Base-by-base conservation (phyloP, 2,329 filamentous ascomycete species). In the Tricladium varicosporioides region DNA sequence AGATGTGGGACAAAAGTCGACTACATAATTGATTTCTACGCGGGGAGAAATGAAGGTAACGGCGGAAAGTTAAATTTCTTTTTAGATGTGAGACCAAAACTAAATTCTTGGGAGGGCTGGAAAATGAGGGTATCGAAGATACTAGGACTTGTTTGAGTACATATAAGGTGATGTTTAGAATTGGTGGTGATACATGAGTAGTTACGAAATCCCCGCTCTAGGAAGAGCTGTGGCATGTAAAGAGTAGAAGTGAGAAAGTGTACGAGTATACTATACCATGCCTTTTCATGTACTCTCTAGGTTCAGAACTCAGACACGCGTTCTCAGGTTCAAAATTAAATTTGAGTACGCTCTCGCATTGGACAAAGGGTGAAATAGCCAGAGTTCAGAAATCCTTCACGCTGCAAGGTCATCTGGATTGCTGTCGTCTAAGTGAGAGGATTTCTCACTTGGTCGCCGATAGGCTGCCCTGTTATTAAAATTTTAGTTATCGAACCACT, bases 21-120 rank as follows among this genome's bases (percentile, higher is more conserved):
- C 67, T 99, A 99, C 71, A 88, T 99, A 42, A 99, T 99, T 72
- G 94, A 99, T 74, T 99, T 99, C 68, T 99, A 99, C 71, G 86
- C 91, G 5, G 94, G 94, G 0, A 77, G 81, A 31, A 70, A 69
- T 22, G 70, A 73, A 1, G 64, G 64, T 0, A 68, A 71, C 22
- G 72, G 75, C 65, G 75, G 78, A 5, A 73, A 76, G 67, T 57
- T 79, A 43, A 87, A 84, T 62, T 88, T 89, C 69, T 88, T 86
- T 65, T 73, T 88, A 14, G 84, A 88, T 65, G 85, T 88, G 45
- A 75, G 85, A 66, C 86, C 86, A 0, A 89, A 89, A 75, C 69
- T 89, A 62, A 88, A 87, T 67, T 82, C 78, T 1, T 84, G 81
- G 78, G 85, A 88, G 71, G 86, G 85, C 0, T 76, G 85, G 65